Conservation (phyloP, 179 eudicot genomes). For the Nepenthes alata region DNA sequence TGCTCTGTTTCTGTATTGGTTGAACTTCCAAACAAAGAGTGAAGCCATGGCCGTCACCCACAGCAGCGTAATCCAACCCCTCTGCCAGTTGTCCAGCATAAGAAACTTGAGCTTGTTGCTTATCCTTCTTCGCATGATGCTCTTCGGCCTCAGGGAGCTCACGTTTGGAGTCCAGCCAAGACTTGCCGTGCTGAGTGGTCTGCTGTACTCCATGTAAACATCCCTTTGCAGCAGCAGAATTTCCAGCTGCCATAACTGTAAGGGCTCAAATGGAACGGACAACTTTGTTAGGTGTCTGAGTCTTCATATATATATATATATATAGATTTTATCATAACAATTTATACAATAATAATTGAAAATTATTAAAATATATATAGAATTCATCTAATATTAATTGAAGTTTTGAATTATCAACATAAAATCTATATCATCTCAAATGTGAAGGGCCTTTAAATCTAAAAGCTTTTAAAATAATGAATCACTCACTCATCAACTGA, state of each 20-base stretch:
- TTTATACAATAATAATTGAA: no score
- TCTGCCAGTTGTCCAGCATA: conserved; percentile 55
- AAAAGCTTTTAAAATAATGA: no score
- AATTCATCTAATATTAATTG: no score
- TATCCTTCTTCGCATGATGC: conserved; percentile 26
- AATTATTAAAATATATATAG: no score
- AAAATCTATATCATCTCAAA: no score
- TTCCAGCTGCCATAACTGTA: conserved; percentile 79
- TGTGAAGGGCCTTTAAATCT: no score
- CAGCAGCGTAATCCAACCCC: conserved; percentile 47
- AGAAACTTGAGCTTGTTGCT: conserved; percentile 45
- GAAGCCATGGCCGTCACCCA: conserved; percentile 46
- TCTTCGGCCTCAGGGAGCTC: conserved; percentile 24
- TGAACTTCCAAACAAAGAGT: conserved; percentile 60
- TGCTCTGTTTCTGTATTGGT: conserved; percentile 38
- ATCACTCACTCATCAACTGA: no score
- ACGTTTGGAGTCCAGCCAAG: conserved; percentile 57
- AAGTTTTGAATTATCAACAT: no score
- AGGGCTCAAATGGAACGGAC: conserved; percentile 1
- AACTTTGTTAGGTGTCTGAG: background rate
- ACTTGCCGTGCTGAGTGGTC: conserved; percentile 63
- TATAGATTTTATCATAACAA: no score
- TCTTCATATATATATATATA: no score
- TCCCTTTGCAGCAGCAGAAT: conserved; percentile 68
- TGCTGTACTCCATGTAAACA: conserved; percentile 74